Evolutionary conservation across 805 yeast genomes (phyloP).

Genomic region (Teunomyces tritomae): DNA sequence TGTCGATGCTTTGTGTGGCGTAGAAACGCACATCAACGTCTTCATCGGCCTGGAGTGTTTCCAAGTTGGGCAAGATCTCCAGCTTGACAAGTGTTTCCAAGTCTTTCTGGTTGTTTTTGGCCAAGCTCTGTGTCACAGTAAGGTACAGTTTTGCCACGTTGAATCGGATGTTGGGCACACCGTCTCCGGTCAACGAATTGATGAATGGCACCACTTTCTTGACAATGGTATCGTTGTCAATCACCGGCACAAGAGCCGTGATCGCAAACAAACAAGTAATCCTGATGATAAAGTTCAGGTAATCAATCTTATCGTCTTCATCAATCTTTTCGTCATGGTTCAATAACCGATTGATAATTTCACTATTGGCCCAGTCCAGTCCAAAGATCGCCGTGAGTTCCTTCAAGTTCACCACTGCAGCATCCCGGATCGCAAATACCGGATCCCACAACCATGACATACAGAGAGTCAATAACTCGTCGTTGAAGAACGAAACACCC

Average conservation of each 20-base stretch:
- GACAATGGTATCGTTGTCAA: constrained; percentile 53
- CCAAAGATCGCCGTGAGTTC: constrained; percentile 86
- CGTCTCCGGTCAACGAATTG: constrained; percentile 66
- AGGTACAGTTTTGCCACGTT: constrained; percentile 87
- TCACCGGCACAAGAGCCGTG: constrained; percentile 75
- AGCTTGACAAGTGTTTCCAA: constrained; percentile 27
- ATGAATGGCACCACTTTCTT: constrained; percentile 78
- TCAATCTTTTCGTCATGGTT: constrained; percentile 24
- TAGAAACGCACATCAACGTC: constrained; percentile 90
- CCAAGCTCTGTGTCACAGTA: constrained; percentile 54
- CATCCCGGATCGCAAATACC: constrained; percentile 93
- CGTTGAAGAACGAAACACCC: constrained; percentile 90
- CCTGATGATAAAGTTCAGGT: constrained; percentile 82
- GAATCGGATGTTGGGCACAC: constrained; percentile 93
- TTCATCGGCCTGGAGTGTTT: constrained; percentile 61
- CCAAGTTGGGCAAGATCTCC: constrained; percentile 63
- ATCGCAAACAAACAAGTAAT: constrained; percentile 87
- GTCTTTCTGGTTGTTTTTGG: constrained; percentile 19
- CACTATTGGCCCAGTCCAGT: constrained; percentile 85
- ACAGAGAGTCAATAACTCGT: constrained; percentile 84
- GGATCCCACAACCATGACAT: constrained; percentile 99
- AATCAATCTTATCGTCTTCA: constrained; percentile 40
- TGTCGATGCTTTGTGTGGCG: constrained; percentile 60
- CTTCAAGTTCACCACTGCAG: constrained; percentile 83
- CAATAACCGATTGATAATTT: constrained; percentile 75